Conservation (phyloP, 345 rosid genomes). For the Clarkia xantiana region DNA sequence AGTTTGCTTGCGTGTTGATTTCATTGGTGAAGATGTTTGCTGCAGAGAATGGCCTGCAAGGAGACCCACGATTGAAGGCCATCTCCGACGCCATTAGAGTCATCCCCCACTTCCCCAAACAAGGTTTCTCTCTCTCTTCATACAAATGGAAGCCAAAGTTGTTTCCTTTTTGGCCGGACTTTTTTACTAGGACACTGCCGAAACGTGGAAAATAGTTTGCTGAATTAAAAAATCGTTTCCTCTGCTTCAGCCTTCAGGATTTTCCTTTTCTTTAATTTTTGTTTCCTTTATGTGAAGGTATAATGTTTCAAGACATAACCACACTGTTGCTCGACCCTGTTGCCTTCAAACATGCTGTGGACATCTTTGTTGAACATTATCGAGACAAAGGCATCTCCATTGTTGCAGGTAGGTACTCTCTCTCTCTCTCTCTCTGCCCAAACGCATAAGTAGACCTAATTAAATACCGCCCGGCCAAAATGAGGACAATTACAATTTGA, state of each 20-base stretch:
- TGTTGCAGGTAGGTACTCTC: slow-evolving; percentile 29
- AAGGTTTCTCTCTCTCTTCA: slow-evolving; percentile 21
- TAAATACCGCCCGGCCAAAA: too few relatives aligned
- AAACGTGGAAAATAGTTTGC: too few relatives aligned
- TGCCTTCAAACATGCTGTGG: slow-evolving; percentile 35
- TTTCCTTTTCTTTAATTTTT: neutral
- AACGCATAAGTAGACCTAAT: too few relatives aligned
- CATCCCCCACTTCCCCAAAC: slow-evolving; percentile 65
- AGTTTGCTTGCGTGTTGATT: too few relatives aligned
- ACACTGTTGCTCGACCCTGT: slow-evolving; percentile 27
- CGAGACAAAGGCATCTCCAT: slow-evolving; percentile 22
- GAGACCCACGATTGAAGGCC: slow-evolving; percentile 54
- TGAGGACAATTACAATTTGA: too few relatives aligned
- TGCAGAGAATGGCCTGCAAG: slow-evolving; percentile 58
- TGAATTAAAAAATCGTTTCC: too few relatives aligned
- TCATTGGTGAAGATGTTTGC: too few relatives aligned
- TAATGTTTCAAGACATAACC: slow-evolving; percentile 57
- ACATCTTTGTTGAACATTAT: slow-evolving; percentile 38
- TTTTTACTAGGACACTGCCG: too few relatives aligned
- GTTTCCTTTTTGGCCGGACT: neutral
- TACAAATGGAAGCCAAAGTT: neutral
- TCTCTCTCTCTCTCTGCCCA: neutral
- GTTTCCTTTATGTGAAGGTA: slow-evolving; percentile 51
- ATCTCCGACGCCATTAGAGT: slow-evolving; percentile 56
- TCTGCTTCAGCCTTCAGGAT: neutral